Percentiles rank a stretch among this genome's conserved stretches.
phyloP scores from a whole-genome alignment of 2,329 filamentous ascomycete species.

The Botryotinia calthae region DNA sequence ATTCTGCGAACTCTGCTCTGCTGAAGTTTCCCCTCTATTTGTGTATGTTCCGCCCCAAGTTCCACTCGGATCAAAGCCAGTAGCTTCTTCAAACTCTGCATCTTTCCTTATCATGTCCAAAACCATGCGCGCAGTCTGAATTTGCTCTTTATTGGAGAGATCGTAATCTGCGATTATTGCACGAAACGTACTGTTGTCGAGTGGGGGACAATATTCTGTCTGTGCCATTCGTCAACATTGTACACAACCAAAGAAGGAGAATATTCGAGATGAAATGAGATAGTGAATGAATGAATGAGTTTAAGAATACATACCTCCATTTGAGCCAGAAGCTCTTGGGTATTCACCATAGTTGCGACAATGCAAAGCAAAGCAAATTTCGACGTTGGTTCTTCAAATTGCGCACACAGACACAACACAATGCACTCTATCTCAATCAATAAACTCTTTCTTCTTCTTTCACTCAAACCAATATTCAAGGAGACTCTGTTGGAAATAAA shows the following conservation, averaged over 20 bases:
- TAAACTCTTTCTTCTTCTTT: background rate
- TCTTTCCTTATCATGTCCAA: constrained; percentile 64
- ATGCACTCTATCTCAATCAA: background rate
- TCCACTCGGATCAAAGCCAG: constrained; percentile 76
- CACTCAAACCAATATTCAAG: background rate
- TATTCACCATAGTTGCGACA: constrained; percentile 14
- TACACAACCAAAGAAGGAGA: background rate
- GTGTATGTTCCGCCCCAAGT: constrained; percentile 48
- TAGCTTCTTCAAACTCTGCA: constrained; percentile 66
- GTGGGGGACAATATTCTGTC: constrained; percentile 21
- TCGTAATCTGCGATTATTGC: constrained; percentile 75
- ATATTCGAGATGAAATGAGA: background rate
- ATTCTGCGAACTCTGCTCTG: constrained; percentile 19
- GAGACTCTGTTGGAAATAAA: background rate
- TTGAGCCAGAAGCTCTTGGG: constrained; percentile 8
- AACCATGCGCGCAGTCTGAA: constrained; percentile 54
- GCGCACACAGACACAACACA: background rate
- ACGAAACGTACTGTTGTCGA: constrained; percentile 57
- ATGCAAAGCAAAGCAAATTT: background rate
- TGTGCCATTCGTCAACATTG: background rate
- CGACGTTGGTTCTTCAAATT: background rate
- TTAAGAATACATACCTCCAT: constrained; percentile 15
- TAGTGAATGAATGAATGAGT: background rate
- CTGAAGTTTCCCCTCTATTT: constrained; percentile 4
- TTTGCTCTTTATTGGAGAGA: constrained; percentile 51